Base-by-base conservation (phyloP, 805 yeast genomes). In the Danielia reshetovae region DNA sequence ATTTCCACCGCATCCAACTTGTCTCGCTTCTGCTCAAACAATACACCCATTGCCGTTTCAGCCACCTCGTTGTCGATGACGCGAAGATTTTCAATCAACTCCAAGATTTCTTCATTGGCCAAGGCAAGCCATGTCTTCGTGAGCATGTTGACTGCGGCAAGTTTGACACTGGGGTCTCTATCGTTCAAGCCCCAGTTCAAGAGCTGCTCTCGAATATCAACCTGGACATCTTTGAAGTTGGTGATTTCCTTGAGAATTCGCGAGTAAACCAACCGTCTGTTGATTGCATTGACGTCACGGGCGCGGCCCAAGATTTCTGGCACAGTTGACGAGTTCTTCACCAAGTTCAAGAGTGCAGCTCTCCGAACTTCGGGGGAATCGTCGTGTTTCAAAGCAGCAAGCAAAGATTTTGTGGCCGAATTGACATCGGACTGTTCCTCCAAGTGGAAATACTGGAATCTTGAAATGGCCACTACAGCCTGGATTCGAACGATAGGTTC, bases 151-250 rank as follows among this genome's bases (percentile, higher is more conserved):
- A 71, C 59, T 4, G 96, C 87, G 0, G 96, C 90, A 18, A 64
- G 65, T 44, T 77, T 65, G 1, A 93, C 97, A 5, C 68, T 46
- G 4, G 70, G 77, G 44, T 89, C 96, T 45, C 97, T 75, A 58
- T 90, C 98, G 42, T 77, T 78, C 32, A 90, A 68, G 3, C 98
- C 97, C 87, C 95, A 85, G 27, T 71, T 68, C 14, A 93, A 65
- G 16, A 93, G 55, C 35, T 74, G 71, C 38, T 84, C 90, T 27
- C 96, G 65, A 21, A 74, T 65, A 6, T 65, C 64, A 31, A 74
- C 65, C 21, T 70, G 73, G 7, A 86, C 62, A 7, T 62, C 51
- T 23, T 21, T 26, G 43, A 81, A 74, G 42, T 77, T 83, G 4
- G 83, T 84, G 46, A 87, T 63, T 19, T 77, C 81, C 39, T 79